phyloP scores from a whole-genome alignment of 345 rosid genomes.

The Syzygium jambos region DNA sequence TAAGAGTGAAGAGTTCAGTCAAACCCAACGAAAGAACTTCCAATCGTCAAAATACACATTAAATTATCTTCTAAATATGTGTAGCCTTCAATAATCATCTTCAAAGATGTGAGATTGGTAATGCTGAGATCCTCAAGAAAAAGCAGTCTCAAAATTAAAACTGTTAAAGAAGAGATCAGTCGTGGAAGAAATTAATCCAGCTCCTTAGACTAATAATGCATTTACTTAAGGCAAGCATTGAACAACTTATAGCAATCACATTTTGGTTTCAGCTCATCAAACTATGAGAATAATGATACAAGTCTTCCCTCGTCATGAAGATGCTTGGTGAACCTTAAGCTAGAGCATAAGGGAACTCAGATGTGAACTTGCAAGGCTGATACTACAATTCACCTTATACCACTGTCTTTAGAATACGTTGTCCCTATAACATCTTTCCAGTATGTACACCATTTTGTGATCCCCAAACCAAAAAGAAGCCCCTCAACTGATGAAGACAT shows the following conservation, averaged over 20 bases:
- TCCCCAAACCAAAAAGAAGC: background rate
- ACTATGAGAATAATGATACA: background rate
- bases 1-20: background rate
- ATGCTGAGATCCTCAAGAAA: background rate
- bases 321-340: background rate
- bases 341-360: background rate
- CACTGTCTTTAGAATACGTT: background rate
- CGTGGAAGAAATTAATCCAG: background rate
- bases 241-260: background rate
- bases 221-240: background rate
- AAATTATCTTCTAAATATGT: background rate
- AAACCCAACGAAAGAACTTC: background rate
- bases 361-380: background rate
- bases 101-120: background rate
- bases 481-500: background rate
- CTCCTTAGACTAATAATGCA: background rate
- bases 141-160: background rate
- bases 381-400: background rate
- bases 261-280: background rate
- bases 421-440: background rate
- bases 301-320: background rate
- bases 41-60: background rate
- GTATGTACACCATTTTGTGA: background rate
- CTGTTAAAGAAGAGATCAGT: background rate
- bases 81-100: background rate